Evolutionary conservation across 179 eudicot species (phyloP), one percentile per base, ranked within the genome.

Genomic region (Amaranthus tricolor): DNA sequence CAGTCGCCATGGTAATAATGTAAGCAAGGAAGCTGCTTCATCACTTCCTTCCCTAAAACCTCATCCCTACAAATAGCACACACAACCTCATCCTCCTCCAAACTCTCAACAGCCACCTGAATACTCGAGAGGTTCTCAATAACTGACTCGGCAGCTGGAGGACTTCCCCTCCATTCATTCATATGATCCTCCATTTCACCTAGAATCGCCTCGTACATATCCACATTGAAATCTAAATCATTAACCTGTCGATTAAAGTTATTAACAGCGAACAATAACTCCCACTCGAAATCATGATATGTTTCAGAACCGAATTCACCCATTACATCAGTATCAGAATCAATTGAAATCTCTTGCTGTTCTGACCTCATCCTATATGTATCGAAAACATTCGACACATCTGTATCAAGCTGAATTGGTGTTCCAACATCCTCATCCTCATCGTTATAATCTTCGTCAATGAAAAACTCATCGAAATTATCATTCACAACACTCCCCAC

Each of bases 1-100:
- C 88, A 85, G 9, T 85, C 85, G 51, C 82, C 78, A 56, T 85
- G 88, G 68, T 85, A 85, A 61, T 76, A 83, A 76, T 85, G 88
- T 19, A 76, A 76, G 74, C 88, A 85, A 19, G 88, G 88, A 57
- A 85, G 77, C 82, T 80, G 66, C 74, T 78, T 85, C 50, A 76
- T 80, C 9, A 64, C 62, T 55, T 82, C 85, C 69, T 78, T 82
- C 58, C 12, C 67, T 12, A 43, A 70, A 75, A 85, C 66, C 13
- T 74, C 84, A 17, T 85, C 88, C 76, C 79, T 80, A 67, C 88
- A 85, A 7, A 85, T 64, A 7, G 88, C 78, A 60, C 88, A 85
- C 65, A 82, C 64, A 13, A 77, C 77, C 50, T 80, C 80, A 44
- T 70, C 57, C 60, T 75, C 82, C 56, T 19, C 58, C 50, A 74